Conservation (phyloP, 768 basidiomycete genomes). For the Podaxis rugospora region DNA sequence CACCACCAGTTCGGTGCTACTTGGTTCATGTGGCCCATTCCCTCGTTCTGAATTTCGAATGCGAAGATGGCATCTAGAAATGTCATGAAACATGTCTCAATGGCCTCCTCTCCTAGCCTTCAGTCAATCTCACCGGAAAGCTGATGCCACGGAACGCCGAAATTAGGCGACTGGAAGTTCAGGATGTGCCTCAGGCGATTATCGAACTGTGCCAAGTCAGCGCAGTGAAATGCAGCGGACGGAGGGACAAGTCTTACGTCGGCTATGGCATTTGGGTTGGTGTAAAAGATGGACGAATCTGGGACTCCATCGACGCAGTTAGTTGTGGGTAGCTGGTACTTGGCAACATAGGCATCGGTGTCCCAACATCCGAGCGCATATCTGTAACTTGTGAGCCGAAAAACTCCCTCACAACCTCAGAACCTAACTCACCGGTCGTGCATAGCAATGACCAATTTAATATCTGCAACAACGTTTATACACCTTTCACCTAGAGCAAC, state of each 20-base stretch:
- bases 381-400: not conserved
- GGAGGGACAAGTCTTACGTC: slow-evolving; percentile 13
- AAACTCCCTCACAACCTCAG: too few relatives aligned
- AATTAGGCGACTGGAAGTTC: slow-evolving; percentile 21
- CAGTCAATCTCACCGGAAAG: slow-evolving; percentile 14
- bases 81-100: not conserved
- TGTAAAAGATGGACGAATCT: slow-evolving; percentile 21
- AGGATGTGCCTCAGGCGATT: slow-evolving; percentile 21
- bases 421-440: slow-evolving; percentile 16
- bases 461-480: slow-evolving; percentile 13
- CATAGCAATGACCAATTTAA: slow-evolving; percentile 24
- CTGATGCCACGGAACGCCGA: slow-evolving; percentile 21
- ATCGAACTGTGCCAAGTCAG: slow-evolving; percentile 15
- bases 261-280: slow-evolving; percentile 20
- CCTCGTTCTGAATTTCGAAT: slow-evolving; percentile 24
- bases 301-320: slow-evolving; percentile 22
- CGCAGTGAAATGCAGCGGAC: not conserved
- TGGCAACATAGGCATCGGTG: slow-evolving; percentile 22
- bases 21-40: slow-evolving; percentile 25
- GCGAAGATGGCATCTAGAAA: slow-evolving; percentile 22
- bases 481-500: not conserved
- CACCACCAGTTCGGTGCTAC: slow-evolving; percentile 25
- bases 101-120: not conserved
- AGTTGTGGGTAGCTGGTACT: slow-evolving; percentile 19
- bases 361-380: slow-evolving; percentile 25